A percentile compares a stretch with the other conserved stretches of the same genome.
Conservation (phyloP, 495 filamentous ascomycete species). For the Xylaria cubensis region DNA sequence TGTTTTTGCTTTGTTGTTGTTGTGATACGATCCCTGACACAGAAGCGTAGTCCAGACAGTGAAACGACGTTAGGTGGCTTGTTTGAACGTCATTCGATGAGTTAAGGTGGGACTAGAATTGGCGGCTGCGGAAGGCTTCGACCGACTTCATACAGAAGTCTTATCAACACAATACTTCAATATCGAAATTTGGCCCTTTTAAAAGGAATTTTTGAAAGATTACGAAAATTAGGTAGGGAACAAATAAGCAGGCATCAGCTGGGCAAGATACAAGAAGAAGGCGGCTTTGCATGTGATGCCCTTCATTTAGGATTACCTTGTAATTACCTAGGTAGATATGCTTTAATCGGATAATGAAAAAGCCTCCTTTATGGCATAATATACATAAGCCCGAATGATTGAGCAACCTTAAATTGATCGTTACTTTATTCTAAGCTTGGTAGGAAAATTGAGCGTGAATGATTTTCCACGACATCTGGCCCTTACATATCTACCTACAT, state of each 20-base stretch:
- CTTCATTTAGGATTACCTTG: background rate
- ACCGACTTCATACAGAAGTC: background rate
- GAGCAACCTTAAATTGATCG: background rate
- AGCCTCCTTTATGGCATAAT: background rate
- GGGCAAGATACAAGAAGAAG: background rate
- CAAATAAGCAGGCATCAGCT: background rate
- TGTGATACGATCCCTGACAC: background rate
- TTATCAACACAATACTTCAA: background rate
- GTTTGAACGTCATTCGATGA: background rate
- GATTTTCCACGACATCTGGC: background rate
- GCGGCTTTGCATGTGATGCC: conserved; percentile 2
- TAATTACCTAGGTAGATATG: conserved; percentile 7
- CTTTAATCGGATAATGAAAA: background rate
- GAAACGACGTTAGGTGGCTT: conserved; percentile 3
- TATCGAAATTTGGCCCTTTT: background rate
- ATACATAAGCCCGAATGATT: too few species aligned
- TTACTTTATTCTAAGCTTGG: background rate
- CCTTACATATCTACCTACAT: background rate
- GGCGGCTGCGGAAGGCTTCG: background rate
- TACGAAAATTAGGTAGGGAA: background rate
- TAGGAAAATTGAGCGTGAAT: background rate
- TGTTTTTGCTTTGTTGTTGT: background rate
- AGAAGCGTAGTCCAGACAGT: background rate
- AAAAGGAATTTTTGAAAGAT: background rate
- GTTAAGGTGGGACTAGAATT: conserved; percentile 11